Percentiles rank a stretch among this genome's conserved stretches.
These are phyloP conservation scores for Ascosphaera apis DNA, from an alignment of 2,329 filamentous ascomycete genomes.

Conservation along the genomic window DNA sequence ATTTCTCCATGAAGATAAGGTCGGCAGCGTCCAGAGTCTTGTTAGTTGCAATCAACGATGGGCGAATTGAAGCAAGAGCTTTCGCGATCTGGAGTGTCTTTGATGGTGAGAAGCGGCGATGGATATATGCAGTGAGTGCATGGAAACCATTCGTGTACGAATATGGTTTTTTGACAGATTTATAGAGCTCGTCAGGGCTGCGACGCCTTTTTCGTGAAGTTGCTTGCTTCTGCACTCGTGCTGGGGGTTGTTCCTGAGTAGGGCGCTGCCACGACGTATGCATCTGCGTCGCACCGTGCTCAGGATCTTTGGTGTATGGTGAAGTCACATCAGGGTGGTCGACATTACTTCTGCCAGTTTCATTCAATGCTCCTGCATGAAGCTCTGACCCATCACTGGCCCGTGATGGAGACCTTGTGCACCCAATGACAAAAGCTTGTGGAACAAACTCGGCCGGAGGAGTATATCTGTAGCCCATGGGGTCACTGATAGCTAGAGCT, in stretches of 20 bases:
- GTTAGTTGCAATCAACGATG: constrained; percentile 79
- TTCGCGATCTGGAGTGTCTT: constrained; percentile 68
- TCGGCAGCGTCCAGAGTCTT: constrained; percentile 74
- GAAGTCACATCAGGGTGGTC: constrained; percentile 1
- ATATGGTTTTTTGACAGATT: constrained; percentile 74
- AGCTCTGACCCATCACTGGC: constrained; percentile 6
- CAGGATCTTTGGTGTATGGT: not conserved
- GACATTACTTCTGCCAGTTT: constrained; percentile 1
- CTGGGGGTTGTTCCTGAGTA: constrained; percentile 18
- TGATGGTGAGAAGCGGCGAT: constrained; percentile 52
- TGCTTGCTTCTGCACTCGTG: constrained; percentile 2
- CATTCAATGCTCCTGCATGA: not conserved
- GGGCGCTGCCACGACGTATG: constrained; percentile 5
- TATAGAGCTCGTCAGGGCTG: constrained; percentile 71
- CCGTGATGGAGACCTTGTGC: constrained; percentile 27
- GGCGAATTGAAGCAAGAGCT: constrained; percentile 69
- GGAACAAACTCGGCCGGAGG: constrained; percentile 14
- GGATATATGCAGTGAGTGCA: constrained; percentile 56
- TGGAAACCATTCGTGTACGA: constrained; percentile 82
- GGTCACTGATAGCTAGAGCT: constrained; percentile 15
- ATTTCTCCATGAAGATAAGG: constrained; percentile 93
- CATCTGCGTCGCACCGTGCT: not conserved
- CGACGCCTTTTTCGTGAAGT: constrained; percentile 26
- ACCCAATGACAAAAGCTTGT: constrained; percentile 39
- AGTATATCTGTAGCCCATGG: constrained; percentile 4